A percentile compares a stretch with the other conserved stretches of the same genome.
Evolutionary conservation across 2,329 filamentous ascomycete species (phyloP).

Genomic region (Neodidymelliopsis sp.): DNA sequence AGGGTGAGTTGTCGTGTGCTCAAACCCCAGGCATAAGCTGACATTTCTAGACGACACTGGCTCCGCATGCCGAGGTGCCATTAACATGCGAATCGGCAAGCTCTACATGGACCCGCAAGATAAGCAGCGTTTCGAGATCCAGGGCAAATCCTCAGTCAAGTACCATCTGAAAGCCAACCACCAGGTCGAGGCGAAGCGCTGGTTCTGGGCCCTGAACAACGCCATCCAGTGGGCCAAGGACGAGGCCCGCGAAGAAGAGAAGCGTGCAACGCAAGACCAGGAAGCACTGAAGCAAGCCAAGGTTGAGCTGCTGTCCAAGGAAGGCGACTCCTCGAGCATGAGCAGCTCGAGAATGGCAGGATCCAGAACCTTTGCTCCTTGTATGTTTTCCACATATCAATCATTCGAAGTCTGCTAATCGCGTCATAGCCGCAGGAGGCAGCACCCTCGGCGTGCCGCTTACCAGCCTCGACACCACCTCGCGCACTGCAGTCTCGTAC

Average conservation of each 20-base stretch:
- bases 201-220: slow-evolving; percentile 99
- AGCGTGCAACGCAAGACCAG: slow-evolving; percentile 74
- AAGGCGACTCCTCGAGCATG: slow-evolving; percentile 53
- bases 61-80: slow-evolving; percentile 93
- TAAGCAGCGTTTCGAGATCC: slow-evolving; percentile 97
- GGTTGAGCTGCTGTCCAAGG: slow-evolving; percentile 67
- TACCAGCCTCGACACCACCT: slow-evolving; percentile 48
- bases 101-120: slow-evolving; percentile 97
- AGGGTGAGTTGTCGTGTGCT: slow-evolving; percentile 57
- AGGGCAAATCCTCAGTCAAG: slow-evolving; percentile 97
- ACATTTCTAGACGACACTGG: slow-evolving; percentile 77
- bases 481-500: slow-evolving; percentile 55
- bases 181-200: slow-evolving; percentile 95
- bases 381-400: too few species aligned
- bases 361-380: slow-evolving; percentile 42
- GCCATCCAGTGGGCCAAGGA: slow-evolving; percentile 99
- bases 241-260: slow-evolving; percentile 89
- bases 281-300: slow-evolving; percentile 79
- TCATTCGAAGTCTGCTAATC: not conserved
- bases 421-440: not conserved
- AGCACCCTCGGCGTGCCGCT: slow-evolving; percentile 59
- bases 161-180: slow-evolving; percentile 98
- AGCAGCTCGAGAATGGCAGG: slow-evolving; percentile 42
- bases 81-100: slow-evolving; percentile 97
- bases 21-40: slow-evolving; percentile 6